phyloP scores from a whole-genome alignment of 2,329 filamentous ascomycete genomes.

The Pyricularia grisea region DNA sequence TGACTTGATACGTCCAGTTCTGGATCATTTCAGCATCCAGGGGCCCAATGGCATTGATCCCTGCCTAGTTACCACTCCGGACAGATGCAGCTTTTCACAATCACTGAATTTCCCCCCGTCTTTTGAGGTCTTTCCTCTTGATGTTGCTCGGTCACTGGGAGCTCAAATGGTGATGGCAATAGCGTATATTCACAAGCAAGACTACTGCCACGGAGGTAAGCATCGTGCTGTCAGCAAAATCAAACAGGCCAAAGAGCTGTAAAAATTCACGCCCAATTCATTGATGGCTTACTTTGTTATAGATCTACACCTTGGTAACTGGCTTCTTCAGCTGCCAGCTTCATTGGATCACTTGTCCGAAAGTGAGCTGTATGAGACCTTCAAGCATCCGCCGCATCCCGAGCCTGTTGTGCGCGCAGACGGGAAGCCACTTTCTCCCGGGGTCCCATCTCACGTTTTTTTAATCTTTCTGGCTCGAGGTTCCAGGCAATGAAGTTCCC shows the following conservation, averaged over 20 bases:
- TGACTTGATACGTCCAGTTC: neutral
- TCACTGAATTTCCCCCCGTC: neutral
- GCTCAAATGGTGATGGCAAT: neutral
- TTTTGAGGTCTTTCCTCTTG: neutral
- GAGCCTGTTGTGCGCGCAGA: neutral
- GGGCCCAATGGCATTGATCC: slow-evolving; percentile 9
- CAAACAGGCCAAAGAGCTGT: too few relatives aligned
- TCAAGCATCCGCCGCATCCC: neutral
- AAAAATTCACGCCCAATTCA: too few relatives aligned
- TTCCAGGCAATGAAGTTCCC: neutral
- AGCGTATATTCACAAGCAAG: neutral
- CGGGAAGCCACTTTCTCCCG: neutral
- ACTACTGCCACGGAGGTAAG: neutral
- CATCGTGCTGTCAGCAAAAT: neutral
- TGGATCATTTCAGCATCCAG: neutral
- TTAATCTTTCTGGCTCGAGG: neutral
- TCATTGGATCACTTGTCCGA: neutral
- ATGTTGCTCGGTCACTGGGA: neutral
- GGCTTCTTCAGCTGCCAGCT: neutral
- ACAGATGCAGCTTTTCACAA: neutral
- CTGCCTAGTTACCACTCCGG: neutral
- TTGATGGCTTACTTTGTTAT: too few relatives aligned
- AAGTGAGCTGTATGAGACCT: neutral
- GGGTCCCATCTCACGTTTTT: neutral
- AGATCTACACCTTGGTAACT: neutral